Evolutionary conservation across 2,329 filamentous ascomycete species (phyloP).

Genomic region (Colletotrichum tamarilloi): DNA sequence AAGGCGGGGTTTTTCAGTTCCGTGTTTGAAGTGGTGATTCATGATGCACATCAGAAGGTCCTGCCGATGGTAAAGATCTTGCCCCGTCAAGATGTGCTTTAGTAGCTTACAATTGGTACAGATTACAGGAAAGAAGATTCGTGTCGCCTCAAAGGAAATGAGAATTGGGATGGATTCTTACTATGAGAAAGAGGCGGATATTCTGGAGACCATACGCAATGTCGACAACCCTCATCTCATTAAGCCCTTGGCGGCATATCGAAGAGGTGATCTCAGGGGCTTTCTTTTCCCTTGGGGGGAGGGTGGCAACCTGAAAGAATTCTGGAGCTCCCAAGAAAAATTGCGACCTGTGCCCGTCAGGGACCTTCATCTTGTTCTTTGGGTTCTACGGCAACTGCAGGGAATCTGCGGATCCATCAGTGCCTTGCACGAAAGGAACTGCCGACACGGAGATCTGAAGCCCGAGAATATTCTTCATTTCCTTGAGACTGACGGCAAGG

Average conservation of each 20-base stretch:
- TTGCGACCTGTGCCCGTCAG: background rate
- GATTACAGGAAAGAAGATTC: background rate
- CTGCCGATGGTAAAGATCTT: background rate
- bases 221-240: background rate
- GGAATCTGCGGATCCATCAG: background rate
- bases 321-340: background rate
- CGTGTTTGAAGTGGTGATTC: background rate
- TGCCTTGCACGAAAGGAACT: background rate
- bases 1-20: background rate
- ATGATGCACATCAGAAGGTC: background rate
- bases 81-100: background rate
- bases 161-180: background rate
- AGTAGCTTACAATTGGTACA: background rate
- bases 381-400: background rate
- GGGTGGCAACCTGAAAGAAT: background rate
- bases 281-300: background rate
- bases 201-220: background rate
- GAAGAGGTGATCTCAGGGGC: background rate
- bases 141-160: slow-evolving; percentile 1
- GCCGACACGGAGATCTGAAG: slow-evolving; percentile 1
- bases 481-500: background rate
- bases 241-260: background rate
- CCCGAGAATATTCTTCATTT: slow-evolving; percentile 2
- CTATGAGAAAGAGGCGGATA: background rate
- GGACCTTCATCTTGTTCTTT: background rate